phyloP scores from a whole-genome alignment of 495 filamentous ascomycete species.

The Thermothielavioides terrestris region DNA sequence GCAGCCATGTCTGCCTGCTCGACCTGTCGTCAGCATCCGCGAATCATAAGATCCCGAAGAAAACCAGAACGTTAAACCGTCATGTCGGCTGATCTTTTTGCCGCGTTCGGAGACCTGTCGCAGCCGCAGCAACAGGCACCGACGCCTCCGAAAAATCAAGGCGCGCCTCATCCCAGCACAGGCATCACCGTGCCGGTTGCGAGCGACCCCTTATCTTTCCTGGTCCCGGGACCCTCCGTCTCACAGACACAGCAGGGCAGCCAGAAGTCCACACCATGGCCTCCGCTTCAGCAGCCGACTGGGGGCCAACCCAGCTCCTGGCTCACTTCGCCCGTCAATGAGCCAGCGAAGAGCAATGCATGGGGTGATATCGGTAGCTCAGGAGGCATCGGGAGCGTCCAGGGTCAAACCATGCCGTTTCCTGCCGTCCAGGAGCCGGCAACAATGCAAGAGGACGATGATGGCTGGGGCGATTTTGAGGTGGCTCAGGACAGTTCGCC shows the following conservation, averaged over 20 bases:
- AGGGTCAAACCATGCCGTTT: background rate
- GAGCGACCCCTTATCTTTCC: conserved; percentile 21
- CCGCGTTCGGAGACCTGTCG: conserved; percentile 51
- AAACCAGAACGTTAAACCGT: no score
- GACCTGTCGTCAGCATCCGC: background rate
- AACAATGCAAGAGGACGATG: conserved; percentile 44
- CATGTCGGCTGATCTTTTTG: conserved; percentile 72
- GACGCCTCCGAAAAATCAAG: conserved; percentile 18
- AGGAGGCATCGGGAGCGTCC: conserved; percentile 7
- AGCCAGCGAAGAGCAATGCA: conserved; percentile 1
- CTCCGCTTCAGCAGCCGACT: conserved; percentile 10
- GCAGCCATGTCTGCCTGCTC: background rate
- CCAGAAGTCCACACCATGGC: conserved; percentile 18
- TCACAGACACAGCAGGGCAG: conserved; percentile 13
- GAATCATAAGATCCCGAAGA: background rate
- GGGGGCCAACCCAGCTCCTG: conserved; percentile 10
- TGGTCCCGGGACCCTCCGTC: conserved; percentile 1
- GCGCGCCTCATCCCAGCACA: background rate
- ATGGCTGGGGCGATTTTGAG: conserved; percentile 73
- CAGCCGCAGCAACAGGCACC: no score
- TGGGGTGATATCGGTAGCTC: conserved; percentile 17
- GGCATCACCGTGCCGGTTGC: background rate
- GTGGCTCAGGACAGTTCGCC: conserved; percentile 30
- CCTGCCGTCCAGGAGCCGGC: background rate
- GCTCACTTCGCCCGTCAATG: conserved; percentile 6